Conservation (phyloP, 2,329 filamentous ascomycete species). For the Thielaviopsis musarum region DNA sequence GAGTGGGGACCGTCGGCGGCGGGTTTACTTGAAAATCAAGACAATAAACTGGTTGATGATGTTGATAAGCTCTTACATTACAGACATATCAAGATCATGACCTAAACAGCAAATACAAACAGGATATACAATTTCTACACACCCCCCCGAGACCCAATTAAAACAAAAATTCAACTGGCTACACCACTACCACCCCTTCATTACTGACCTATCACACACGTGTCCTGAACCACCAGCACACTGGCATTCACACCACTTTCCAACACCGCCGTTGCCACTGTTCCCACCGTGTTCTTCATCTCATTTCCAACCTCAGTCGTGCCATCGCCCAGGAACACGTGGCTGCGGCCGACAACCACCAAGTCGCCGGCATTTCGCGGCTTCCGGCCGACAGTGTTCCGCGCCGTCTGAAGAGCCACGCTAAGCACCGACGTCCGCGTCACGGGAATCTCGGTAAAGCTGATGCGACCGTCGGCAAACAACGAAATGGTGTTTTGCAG, state of each 20-base stretch:
- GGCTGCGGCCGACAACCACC: slow-evolving; percentile 6
- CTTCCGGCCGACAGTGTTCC: slow-evolving; percentile 3
- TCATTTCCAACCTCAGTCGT: slow-evolving; percentile 7
- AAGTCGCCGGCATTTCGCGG: slow-evolving; percentile 10
- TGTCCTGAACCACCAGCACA: slow-evolving; percentile 8
- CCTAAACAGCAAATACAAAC: neutral
- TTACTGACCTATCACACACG: neutral
- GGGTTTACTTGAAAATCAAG: neutral
- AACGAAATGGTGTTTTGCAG: slow-evolving; percentile 5
- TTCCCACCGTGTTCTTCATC: slow-evolving; percentile 8
- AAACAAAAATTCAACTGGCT: no score
- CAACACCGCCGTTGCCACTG: slow-evolving; percentile 3
- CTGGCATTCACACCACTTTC: slow-evolving; percentile 3
- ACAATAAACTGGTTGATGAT: neutral
- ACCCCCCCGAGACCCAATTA: no score
- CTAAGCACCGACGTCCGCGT: slow-evolving; percentile 1
- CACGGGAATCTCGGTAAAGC: slow-evolving; percentile 7
- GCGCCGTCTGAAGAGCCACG: neutral
- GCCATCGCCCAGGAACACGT: slow-evolving; percentile 3
- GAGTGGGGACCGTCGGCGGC: neutral
- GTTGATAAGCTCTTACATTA: no score
- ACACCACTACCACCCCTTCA: neutral
- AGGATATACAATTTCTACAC: neutral
- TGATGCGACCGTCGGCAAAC: neutral
- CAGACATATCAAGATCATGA: neutral